phyloP scores from a whole-genome alignment of 2,329 filamentous ascomycete species.

The Pestalotiopsis sp. region DNA sequence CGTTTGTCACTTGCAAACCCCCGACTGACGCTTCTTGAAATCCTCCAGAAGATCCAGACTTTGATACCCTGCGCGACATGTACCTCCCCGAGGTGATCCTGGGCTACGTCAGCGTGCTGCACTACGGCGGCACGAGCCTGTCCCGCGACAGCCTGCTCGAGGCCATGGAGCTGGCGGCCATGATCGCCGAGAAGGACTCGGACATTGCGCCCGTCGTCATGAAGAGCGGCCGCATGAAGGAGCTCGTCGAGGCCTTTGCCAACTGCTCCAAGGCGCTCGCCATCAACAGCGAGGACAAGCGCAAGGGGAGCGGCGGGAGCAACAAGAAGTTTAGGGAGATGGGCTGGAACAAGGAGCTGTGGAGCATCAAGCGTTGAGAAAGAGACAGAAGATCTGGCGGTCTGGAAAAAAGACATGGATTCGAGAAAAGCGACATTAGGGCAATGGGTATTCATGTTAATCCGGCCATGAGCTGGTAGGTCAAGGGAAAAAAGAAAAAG shows the following conservation, averaged over 20 bases:
- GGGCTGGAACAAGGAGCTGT: slow-evolving; percentile 66
- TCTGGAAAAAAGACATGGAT: background rate
- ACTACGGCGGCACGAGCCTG: slow-evolving; percentile 75
- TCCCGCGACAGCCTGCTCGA: slow-evolving; percentile 78
- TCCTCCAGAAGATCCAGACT: slow-evolving; percentile 57
- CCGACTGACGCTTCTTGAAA: slow-evolving; percentile 14
- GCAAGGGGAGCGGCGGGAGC: slow-evolving; percentile 42
- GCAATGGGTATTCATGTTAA: background rate
- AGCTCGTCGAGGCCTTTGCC: slow-evolving; percentile 77
- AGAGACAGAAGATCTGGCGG: background rate
- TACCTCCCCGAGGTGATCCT: slow-evolving; percentile 88
- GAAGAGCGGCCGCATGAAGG: slow-evolving; percentile 68
- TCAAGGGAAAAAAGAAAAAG: background rate
- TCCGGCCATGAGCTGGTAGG: background rate
- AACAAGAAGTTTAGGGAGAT: slow-evolving; percentile 64
- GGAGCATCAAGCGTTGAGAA: slow-evolving; percentile 50
- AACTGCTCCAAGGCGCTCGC: slow-evolving; percentile 73
- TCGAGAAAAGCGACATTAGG: background rate
- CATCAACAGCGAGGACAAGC: slow-evolving; percentile 58
- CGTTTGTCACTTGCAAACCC: slow-evolving; percentile 13
- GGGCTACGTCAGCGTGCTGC: slow-evolving; percentile 79
- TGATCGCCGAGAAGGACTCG: slow-evolving; percentile 72
- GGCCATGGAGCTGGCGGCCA: slow-evolving; percentile 81
- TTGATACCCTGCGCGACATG: slow-evolving; percentile 67
- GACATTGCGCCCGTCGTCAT: slow-evolving; percentile 68